Evolutionary conservation across 1,284 basidiomycete genomes (phyloP), one percentile per base, ranked within the genome.

Genomic region (Malassezia sp.): DNA sequence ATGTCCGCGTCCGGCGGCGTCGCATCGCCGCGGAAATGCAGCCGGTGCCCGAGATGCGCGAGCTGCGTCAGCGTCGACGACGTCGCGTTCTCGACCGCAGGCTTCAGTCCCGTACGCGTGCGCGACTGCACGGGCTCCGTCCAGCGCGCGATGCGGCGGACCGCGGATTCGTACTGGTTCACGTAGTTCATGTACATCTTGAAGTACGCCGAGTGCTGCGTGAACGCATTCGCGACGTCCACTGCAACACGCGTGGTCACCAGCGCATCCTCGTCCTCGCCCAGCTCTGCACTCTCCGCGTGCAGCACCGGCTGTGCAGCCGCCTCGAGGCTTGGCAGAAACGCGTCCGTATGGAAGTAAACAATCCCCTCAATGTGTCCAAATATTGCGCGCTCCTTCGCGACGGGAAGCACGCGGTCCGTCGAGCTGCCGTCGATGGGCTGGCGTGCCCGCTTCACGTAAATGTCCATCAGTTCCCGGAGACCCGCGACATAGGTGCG

Each of bases 401-500:
- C 70, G 9, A 71, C 55, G n/a, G 89, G 86, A n/a, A 93, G 77
- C 15, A 89, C 75, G 0, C 85, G 84, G 10, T 56, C 57, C 3
- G 35, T 18, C 35, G 51, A 55, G 24, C 38, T 48, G 15, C 52
- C 53, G 7, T 59, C 57, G 45, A 83, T 79, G 3, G 82, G 76
- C 30, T 78, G 77, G n/a, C 78, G 75, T 4, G 85, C 83, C 28
- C 88, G 87, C 60, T 80, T 82, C 72, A 97, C 84, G 69, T 97
- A 99, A 52, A 97, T 93, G 49, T 90, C 84, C 40, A 90, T 81
- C 21, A 99, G 78, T 71, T 95, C 91, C 66, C 84, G 81, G 18
- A 99, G 73, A 11, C 86, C 85, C 59, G 84, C 84, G 47, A 95
- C 86, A 71, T 97, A 99, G 1, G 90, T 90, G 53, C 85, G 78